These are phyloP conservation scores for Candida sanyiensis DNA, from an alignment of 805 yeast species.

Conservation along the genomic window DNA sequence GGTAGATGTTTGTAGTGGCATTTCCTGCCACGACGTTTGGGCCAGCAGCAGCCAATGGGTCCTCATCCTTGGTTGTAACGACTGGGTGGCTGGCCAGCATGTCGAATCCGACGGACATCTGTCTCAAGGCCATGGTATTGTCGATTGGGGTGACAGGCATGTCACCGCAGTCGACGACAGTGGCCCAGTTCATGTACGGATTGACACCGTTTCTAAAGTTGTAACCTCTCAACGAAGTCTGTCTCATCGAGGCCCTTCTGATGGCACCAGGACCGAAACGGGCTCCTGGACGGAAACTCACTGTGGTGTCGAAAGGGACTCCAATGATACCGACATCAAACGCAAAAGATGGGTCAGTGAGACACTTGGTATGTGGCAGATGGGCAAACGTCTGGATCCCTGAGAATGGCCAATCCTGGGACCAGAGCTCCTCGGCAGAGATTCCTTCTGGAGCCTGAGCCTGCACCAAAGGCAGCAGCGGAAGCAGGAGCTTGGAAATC, in stretches of 20 bases:
- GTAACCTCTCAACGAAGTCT: constrained; percentile 61
- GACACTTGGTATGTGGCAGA: constrained; percentile 53
- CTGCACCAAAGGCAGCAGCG: constrained; percentile 8
- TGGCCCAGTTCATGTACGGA: constrained; percentile 52
- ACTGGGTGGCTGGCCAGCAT: constrained; percentile 33
- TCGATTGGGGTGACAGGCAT: constrained; percentile 66
- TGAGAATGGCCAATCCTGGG: constrained; percentile 64
- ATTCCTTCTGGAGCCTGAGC: constrained; percentile 25
- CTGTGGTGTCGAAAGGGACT: constrained; percentile 81
- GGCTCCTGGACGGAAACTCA: constrained; percentile 74
- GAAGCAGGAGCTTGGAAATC: constrained; percentile 3
- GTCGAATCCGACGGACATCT: constrained; percentile 53
- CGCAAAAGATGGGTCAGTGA: constrained; percentile 37
- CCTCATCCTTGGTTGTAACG: constrained; percentile 5
- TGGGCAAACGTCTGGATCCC: constrained; percentile 75
- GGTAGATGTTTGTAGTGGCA: constrained; percentile 30
- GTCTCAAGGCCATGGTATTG: constrained; percentile 55
- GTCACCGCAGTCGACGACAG: constrained; percentile 61
- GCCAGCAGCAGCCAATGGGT: neutral
- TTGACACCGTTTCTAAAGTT: constrained; percentile 59
- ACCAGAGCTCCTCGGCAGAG: constrained; percentile 60
- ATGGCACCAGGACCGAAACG: constrained; percentile 77
- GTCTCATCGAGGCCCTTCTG: constrained; percentile 65
- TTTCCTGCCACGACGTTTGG: constrained; percentile 19
- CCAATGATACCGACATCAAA: constrained; percentile 75